These are phyloP conservation scores for Solanum rostratum DNA, from an alignment of 257 asterid species.

Conservation along the genomic window DNA sequence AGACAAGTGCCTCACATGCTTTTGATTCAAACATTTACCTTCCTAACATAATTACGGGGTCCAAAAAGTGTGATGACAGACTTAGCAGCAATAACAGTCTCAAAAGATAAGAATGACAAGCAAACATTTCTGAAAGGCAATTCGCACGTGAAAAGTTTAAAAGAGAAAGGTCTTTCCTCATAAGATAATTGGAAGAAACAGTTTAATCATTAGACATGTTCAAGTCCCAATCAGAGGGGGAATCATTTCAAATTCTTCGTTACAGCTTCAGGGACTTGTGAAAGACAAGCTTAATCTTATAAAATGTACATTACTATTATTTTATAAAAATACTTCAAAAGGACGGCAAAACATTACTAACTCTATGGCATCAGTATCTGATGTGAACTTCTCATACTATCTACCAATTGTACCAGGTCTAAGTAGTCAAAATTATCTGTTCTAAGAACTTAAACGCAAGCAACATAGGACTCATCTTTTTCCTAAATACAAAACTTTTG, in stretches of 20 bases:
- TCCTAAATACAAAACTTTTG: not conserved
- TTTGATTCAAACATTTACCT: not conserved
- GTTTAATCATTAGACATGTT: not conserved
- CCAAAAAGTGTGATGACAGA: not conserved
- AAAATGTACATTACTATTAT: not conserved
- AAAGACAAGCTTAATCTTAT: not conserved
- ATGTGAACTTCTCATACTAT: not conserved
- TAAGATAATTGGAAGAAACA: not conserved
- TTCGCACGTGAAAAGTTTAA: not conserved
- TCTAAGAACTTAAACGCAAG: not conserved
- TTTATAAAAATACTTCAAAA: not conserved
- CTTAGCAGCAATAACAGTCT: not conserved
- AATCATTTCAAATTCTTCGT: not conserved
- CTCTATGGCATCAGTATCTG: not conserved
- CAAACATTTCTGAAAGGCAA: not conserved
- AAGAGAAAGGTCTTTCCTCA: not conserved
- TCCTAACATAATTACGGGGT: not conserved
- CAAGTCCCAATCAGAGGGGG: not conserved
- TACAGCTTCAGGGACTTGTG: not conserved
- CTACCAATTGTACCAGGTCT: not conserved
- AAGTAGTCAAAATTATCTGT: not conserved
- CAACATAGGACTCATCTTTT: not conserved
- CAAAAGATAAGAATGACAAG: not conserved
- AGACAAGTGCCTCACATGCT: not conserved
- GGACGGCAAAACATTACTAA: not conserved